Evolutionary conservation across 441 rosid species (phyloP).

Genomic region (Syzygium malaccense): DNA sequence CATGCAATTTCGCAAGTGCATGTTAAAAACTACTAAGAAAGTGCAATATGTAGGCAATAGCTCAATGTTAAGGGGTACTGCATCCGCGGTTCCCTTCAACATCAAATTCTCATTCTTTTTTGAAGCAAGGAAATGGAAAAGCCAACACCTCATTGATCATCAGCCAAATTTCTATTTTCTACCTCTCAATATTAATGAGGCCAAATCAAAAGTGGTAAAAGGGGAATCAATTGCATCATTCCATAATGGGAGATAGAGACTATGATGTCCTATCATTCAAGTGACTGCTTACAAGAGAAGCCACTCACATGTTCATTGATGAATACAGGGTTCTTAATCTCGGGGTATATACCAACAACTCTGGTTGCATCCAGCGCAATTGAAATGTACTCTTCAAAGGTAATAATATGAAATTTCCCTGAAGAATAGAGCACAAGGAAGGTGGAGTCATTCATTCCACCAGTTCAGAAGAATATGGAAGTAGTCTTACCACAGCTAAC

Average conservation of each 20-base stretch:
- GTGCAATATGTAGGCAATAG: background rate
- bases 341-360: slow-evolving; percentile 96
- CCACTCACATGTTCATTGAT: slow-evolving; percentile 70
- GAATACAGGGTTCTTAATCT: slow-evolving; percentile 83
- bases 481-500: background rate
- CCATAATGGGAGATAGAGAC: background rate
- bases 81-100: background rate
- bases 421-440: slow-evolving; percentile 9
- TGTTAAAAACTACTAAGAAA: background rate
- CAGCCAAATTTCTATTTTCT: background rate
- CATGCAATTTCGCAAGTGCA: background rate
- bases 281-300: background rate
- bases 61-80: background rate
- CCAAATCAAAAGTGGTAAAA: background rate
- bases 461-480: background rate
- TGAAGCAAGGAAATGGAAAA: background rate
- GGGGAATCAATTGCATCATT: background rate
- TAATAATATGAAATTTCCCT: slow-evolving; percentile 77
- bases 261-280: background rate
- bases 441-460: background rate
- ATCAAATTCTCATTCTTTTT: background rate
- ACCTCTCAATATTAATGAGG: background rate
- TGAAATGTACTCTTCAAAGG: slow-evolving; percentile 86
- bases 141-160: background rate
- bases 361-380: slow-evolving; percentile 83